phyloP scores from a whole-genome alignment of 2,329 filamentous ascomycete species.

The Myriosclerotinia duriaeana region DNA sequence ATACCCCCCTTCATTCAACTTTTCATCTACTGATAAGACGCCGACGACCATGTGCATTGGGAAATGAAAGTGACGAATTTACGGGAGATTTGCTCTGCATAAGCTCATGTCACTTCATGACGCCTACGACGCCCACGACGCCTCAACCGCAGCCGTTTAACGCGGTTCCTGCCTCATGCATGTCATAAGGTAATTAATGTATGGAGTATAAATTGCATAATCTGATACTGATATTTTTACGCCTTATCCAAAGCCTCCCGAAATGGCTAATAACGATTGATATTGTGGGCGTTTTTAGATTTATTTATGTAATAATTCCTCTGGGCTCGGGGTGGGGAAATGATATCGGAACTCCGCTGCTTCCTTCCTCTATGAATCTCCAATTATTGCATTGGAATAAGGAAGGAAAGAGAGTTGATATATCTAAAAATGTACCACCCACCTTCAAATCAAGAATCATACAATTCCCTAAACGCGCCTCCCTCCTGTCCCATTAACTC shows the following conservation, averaged over 20 bases:
- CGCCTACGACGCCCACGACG: too few relatives aligned
- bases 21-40: too few relatives aligned
- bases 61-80: too few relatives aligned
- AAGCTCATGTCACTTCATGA: background rate
- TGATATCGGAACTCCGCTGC: too few relatives aligned
- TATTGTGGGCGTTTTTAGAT: background rate
- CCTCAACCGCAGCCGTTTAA: background rate
- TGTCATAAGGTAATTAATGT: too few relatives aligned
- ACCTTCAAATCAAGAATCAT: slow-evolving; percentile 22
- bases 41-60: too few relatives aligned
- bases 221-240: background rate
- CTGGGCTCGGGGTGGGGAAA: background rate
- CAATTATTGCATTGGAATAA: background rate
- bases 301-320: background rate
- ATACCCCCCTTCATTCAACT: too few relatives aligned
- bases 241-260: background rate
- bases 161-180: background rate
- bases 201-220: background rate
- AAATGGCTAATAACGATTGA: background rate
- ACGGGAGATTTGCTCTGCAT: too few relatives aligned
- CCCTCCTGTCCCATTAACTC: slow-evolving; percentile 6
- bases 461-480: slow-evolving; percentile 42
- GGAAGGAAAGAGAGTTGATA: background rate
- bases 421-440: background rate
- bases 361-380: background rate